Conservation (phyloP, 2,329 filamentous ascomycete species). For the Fusarium newnesense region DNA sequence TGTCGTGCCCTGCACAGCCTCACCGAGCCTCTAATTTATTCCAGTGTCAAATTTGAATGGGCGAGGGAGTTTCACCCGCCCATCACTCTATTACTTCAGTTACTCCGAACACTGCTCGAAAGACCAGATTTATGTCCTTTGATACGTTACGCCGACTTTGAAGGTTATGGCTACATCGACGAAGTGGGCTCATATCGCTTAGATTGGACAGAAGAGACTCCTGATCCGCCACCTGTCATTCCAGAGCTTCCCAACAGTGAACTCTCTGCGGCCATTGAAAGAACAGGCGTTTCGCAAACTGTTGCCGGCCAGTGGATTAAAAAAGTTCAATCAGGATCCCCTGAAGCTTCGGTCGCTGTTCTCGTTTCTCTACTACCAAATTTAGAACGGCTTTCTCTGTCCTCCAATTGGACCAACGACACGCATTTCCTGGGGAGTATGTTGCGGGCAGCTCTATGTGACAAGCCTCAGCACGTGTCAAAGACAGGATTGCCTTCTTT, state of each 20-base stretch:
- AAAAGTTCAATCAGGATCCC: not conserved
- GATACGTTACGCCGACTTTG: not conserved
- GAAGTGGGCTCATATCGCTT: not conserved
- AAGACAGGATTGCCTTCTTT: not conserved
- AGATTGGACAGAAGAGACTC: not conserved
- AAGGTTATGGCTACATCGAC: not conserved
- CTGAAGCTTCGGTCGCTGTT: not conserved
- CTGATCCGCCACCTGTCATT: not conserved
- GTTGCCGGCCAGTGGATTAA: not conserved
- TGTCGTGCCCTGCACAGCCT: not conserved
- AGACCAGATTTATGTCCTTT: not conserved
- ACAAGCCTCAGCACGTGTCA: not conserved
- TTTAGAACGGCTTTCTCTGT: not conserved
- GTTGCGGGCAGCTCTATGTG: slow-evolving; percentile 3
- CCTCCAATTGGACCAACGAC: not conserved
- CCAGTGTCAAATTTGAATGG: not conserved
- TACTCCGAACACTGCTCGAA: not conserved
- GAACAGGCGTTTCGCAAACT: not conserved
- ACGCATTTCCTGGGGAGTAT: not conserved
- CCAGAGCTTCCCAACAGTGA: not conserved
- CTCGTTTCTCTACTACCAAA: not conserved
- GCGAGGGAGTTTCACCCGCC: not conserved
- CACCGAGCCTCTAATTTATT: not conserved
- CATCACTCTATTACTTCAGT: not conserved
- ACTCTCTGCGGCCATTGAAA: not conserved